phyloP scores from a whole-genome alignment of 2,329 filamentous ascomycete genomes.

The Claviceps fusiformis region DNA sequence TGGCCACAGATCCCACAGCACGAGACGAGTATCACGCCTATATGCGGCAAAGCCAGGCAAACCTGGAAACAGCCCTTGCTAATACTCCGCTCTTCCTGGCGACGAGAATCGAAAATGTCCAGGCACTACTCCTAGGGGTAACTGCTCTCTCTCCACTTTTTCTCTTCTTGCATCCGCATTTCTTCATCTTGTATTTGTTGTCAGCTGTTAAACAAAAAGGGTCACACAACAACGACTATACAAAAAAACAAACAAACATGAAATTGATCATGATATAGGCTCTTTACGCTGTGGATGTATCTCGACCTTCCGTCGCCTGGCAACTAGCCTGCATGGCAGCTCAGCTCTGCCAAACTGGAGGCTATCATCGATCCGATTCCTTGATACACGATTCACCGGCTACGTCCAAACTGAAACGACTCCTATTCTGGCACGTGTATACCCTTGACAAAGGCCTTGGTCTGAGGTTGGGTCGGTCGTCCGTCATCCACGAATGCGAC shows the following conservation, averaged over 20 bases:
- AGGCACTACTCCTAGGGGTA: conserved; percentile 46
- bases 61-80: conserved; percentile 35
- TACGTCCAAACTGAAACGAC: conserved; percentile 22
- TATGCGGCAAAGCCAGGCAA: conserved; percentile 29
- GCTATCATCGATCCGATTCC: conserved; percentile 38
- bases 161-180: background rate
- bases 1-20: conserved; percentile 18
- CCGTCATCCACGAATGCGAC: conserved; percentile 45
- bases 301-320: conserved; percentile 50
- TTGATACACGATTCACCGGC: conserved; percentile 20
- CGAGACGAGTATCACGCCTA: conserved; percentile 25
- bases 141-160: conserved; percentile 10
- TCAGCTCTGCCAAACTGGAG: conserved; percentile 47
- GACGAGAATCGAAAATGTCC: conserved; percentile 38
- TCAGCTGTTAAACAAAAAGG: too few species aligned
- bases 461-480: conserved; percentile 43
- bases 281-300: conserved; percentile 48
- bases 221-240: too few species aligned
- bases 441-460: conserved; percentile 44
- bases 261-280: conserved; percentile 25
- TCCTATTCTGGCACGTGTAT: conserved; percentile 40
- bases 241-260: background rate
- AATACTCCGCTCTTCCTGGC: conserved; percentile 44
- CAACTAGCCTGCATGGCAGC: conserved; percentile 45
- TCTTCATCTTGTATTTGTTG: background rate